These are phyloP conservation scores for Cyamopsis tetragonoloba DNA, from an alignment of 306 rosid species.

Conservation along the genomic window DNA sequence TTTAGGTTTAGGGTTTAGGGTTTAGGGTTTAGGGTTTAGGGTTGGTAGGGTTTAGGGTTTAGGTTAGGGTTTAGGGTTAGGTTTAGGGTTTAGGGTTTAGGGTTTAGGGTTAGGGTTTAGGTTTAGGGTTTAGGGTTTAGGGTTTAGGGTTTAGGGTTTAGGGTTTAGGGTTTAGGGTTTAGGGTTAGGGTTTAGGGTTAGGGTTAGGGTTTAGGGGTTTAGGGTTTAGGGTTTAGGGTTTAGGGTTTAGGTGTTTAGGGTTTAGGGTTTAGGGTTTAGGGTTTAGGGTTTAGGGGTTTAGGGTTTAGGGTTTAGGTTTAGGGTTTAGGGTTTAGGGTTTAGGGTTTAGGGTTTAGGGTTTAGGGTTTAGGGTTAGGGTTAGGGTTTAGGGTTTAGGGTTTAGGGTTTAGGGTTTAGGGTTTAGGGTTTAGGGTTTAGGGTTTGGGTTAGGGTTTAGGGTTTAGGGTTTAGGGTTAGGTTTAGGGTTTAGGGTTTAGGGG, in stretches of 20 bases:
- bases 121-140: not conserved
- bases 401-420: conserved; percentile 13
- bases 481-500: conserved; percentile 27
- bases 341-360: conserved; percentile 22
- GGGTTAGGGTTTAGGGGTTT: conserved; percentile 21
- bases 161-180: conserved; percentile 19
- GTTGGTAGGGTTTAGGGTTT: not conserved
- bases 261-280: conserved; percentile 17
- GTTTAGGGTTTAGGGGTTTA: conserved; percentile 16
- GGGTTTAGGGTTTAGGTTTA: conserved; percentile 20
- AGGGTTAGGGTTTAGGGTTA: conserved; percentile 25
- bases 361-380: conserved; percentile 16
- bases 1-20: not conserved
- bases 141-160: not conserved
- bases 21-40: not conserved
- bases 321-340: conserved; percentile 10
- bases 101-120: not conserved
- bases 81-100: not conserved
- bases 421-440: conserved; percentile 10
- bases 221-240: conserved; percentile 24
- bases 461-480: conserved; percentile 19
- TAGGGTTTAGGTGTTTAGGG: conserved; percentile 24
- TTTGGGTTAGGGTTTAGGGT: conserved; percentile 21
- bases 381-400: conserved; percentile 4
- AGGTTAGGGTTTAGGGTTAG: not conserved